Evolutionary conservation across 1,284 basidiomycete genomes (phyloP).

Genomic region (Heterobasidion irregulare): DNA sequence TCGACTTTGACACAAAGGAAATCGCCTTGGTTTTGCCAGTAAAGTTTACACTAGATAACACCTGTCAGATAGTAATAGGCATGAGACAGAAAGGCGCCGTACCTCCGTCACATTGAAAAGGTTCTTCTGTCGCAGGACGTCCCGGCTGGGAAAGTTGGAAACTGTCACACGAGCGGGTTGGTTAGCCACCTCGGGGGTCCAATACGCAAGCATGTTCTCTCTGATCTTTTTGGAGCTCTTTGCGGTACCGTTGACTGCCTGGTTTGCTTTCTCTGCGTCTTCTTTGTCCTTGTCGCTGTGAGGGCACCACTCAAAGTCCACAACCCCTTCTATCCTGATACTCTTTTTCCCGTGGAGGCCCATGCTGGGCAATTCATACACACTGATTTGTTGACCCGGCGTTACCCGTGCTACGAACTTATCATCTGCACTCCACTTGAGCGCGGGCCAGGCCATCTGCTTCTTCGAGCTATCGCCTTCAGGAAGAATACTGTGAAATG

Average conservation of each 20-base stretch:
- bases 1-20: constrained; percentile 99
- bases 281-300: constrained; percentile 84
- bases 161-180: constrained; percentile 96
- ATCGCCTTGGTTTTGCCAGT: constrained; percentile 99
- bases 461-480: constrained; percentile 56
- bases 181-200: constrained; percentile 95
- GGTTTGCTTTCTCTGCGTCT: constrained; percentile 51
- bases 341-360: constrained; percentile 95
- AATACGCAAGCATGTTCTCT: constrained; percentile 96
- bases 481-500: constrained; percentile 69
- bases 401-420: constrained; percentile 88
- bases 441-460: constrained; percentile 88
- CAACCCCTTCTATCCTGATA: constrained; percentile 95
- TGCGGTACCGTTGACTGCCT: constrained; percentile 16
- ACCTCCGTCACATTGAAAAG: constrained; percentile 98
- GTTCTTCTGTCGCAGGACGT: constrained; percentile 90
- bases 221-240: constrained; percentile 55
- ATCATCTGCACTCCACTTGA: constrained; percentile 99
- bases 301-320: constrained; percentile 99
- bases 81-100: constrained; percentile 18
- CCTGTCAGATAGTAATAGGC: constrained; percentile 1
- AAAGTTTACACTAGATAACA: constrained; percentile 82
- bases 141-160: constrained; percentile 82
- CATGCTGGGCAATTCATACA: constrained; percentile 95
- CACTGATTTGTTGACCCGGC: constrained; percentile 88